Conservation (phyloP, 164 flowering plant genomes). For the Paratinospora sagittata region DNA sequence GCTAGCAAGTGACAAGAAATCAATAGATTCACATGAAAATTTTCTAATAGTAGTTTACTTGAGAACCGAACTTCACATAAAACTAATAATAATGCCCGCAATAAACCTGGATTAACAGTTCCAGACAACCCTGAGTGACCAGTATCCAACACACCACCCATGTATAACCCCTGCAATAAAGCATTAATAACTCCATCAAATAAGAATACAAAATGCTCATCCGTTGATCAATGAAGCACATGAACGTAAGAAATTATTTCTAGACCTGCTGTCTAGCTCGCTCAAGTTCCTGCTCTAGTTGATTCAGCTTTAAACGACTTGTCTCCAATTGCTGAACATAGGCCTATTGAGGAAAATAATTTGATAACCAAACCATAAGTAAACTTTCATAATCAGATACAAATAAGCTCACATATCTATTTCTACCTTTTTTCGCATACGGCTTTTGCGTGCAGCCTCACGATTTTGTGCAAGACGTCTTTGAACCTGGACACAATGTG, state of each 20-base stretch:
- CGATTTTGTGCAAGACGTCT: constrained; percentile 98
- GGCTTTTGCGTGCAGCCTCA: constrained; percentile 99
- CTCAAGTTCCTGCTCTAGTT: constrained; percentile 86
- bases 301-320: constrained; percentile 72
- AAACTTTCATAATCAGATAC: background rate
- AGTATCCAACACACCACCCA: constrained; percentile 55
- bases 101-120: constrained; percentile 58
- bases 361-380: background rate
- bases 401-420: background rate
- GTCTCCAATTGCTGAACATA: constrained; percentile 90
- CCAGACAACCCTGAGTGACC: constrained; percentile 34
- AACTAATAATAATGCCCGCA: background rate
- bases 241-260: background rate
- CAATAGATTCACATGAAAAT: background rate
- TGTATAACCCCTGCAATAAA: constrained; percentile 52
- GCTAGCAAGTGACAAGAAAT: background rate
- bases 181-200: constrained; percentile 3
- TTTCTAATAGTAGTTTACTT: background rate
- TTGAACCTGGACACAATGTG: constrained; percentile 38
- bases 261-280: constrained; percentile 76
- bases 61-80: background rate
- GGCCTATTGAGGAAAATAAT: constrained; percentile 42
- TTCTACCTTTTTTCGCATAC: constrained; percentile 81
- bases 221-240: background rate
- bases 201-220: background rate